Base-by-base conservation (phyloP, 1,284 basidiomycete species). In the Irpex lacteus region DNA sequence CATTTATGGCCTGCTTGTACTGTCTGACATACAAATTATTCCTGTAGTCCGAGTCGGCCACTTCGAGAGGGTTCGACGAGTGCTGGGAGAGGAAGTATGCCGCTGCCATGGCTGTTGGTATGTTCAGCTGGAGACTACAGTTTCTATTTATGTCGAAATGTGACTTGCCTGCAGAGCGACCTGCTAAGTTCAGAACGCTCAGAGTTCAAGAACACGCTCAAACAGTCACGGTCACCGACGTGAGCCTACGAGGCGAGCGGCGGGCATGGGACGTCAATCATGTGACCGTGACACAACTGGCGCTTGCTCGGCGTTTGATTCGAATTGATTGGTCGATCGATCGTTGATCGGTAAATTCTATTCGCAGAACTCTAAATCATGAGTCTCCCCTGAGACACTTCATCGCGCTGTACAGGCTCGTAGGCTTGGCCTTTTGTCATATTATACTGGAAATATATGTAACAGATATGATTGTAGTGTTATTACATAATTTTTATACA, bases 1-100 rank as follows among this genome's bases (percentile, higher is more conserved):
- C 64, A 55, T 73, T 72, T 62, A 71, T 62, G 65, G 78, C 79
- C 32, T 75, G 71, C 59, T 74, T 60, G 71, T 81, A 80, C 58
- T 75, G 71, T 54, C 73, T 73, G 61, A 79, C 76, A 71, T 86
- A 87, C 38, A 74, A 70, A 47, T 71, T 76, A 71, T 88, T 88
- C 60, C 80, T 81, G 1, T 75, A 67, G 70, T 92, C 89, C 19
- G 86, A 88, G n/a, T 88, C 84, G 50, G 82, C 78, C 18, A 85
- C 83, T 70, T 92, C 89, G 57, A 92, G 81, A 2, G 90, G 90
- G 70, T 92, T 92, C 53, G 90, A 92, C 11, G 88, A 89, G 71
- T 92, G 91, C 68, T 88, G 88, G 8, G 91, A 91, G 68, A 92
- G 77, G 8, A 83, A 68, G 63, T 75, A 69, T 49, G 75, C 74